phyloP scores from a whole-genome alignment of 352 stramenopile genomes.

The Phytophthora cryptogea region DNA sequence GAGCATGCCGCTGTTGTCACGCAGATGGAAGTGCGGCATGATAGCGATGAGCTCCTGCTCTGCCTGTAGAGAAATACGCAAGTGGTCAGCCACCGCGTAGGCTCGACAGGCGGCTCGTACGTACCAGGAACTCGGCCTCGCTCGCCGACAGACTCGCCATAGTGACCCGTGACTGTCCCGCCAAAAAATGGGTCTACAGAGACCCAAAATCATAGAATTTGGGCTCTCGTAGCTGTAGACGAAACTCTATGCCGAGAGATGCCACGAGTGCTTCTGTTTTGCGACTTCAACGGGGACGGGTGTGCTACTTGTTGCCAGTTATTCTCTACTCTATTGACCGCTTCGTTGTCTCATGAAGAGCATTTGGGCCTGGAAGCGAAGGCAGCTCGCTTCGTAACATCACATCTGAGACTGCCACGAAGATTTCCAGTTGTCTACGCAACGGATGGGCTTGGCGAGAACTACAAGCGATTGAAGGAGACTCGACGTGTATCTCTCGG shows the following conservation, averaged over 20 bases:
- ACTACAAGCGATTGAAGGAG: slow-evolving; percentile 7
- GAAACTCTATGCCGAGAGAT: slow-evolving; percentile 22
- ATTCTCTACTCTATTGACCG: slow-evolving; percentile 8
- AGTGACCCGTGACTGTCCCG: background rate
- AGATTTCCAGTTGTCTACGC: background rate
- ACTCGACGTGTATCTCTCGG: slow-evolving; percentile 13
- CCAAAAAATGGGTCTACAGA: slow-evolving; percentile 4
- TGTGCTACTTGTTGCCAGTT: background rate
- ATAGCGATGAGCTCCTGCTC: slow-evolving; percentile 89
- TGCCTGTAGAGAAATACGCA: slow-evolving; percentile 41
- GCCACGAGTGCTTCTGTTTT: slow-evolving; percentile 8
- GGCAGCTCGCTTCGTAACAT: background rate
- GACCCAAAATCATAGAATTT: slow-evolving; percentile 6
- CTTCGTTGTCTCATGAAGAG: background rate
- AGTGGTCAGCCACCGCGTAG: background rate
- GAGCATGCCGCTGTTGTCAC: slow-evolving; percentile 75
- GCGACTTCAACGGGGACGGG: slow-evolving; percentile 23
- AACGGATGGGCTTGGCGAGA: background rate
- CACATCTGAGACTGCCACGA: slow-evolving; percentile 14
- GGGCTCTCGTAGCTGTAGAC: background rate
- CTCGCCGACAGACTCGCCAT: slow-evolving; percentile 54
- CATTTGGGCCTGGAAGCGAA: background rate
- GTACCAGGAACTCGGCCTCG: slow-evolving; percentile 83
- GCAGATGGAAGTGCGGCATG: slow-evolving; percentile 85
- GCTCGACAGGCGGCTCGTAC: slow-evolving; percentile 7